These are phyloP conservation scores for Lodderomyces margitis DNA, from an alignment of 1,139 yeast species.

Conservation along the genomic window DNA sequence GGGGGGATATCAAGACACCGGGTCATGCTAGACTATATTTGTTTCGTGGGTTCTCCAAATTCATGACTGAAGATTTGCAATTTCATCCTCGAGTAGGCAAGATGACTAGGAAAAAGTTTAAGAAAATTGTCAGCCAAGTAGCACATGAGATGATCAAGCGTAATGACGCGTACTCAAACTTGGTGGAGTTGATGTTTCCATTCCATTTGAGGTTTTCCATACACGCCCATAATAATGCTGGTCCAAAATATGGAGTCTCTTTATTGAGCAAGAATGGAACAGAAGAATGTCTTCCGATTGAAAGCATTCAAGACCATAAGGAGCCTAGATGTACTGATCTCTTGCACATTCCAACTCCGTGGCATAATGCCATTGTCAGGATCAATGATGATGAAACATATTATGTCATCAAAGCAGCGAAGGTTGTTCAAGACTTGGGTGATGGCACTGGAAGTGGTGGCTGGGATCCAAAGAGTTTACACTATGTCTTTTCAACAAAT, in stretches of 20 bases:
- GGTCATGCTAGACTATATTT: conserved; percentile 52
- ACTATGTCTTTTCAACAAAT: conserved; percentile 14
- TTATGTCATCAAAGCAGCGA: conserved; percentile 29
- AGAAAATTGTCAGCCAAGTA: conserved; percentile 49
- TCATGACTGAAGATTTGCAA: conserved; percentile 57
- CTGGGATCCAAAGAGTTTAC: conserved; percentile 22
- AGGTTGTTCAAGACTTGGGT: conserved; percentile 23
- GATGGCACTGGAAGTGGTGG: conserved; percentile 24
- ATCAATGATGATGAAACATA: conserved; percentile 28
- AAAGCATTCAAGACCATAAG: conserved; percentile 27
- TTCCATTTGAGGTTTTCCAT: conserved; percentile 58
- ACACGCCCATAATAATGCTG: conserved; percentile 57
- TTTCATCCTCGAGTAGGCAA: conserved; percentile 35
- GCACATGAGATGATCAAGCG: conserved; percentile 65
- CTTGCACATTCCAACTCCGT: conserved; percentile 64
- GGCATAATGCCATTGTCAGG: conserved; percentile 58
- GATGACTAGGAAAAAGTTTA: conserved; percentile 47
- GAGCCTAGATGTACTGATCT: conserved; percentile 41
- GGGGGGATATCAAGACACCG: conserved; percentile 34
- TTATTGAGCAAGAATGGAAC: conserved; percentile 35
- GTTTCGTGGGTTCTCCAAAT: conserved; percentile 56
- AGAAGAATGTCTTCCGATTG: conserved; percentile 38
- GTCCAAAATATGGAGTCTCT: conserved; percentile 58
- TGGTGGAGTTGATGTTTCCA: conserved; percentile 59
- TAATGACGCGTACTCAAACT: conserved; percentile 63